Base-by-base conservation (phyloP, 306 rosid species). In the Acacia melanoxylon region DNA sequence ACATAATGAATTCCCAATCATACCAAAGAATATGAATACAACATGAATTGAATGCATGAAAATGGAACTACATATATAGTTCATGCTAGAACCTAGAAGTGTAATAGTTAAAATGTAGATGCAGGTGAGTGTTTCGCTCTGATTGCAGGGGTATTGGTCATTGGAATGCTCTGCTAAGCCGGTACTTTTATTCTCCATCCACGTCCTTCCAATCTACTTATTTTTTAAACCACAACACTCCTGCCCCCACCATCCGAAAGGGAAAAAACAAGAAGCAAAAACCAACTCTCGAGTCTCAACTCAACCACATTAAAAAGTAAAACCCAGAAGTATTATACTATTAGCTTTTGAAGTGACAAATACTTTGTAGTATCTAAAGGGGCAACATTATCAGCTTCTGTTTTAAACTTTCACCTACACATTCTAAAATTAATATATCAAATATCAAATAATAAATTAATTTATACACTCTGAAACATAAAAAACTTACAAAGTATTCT, bases 401-500 rank as follows among this genome's bases (percentile, higher is more conserved):
- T 75, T 74, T 35, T 46, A 19, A 40, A 62, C 74, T 12, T 65
- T 37, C 67, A 80, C 71, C 31, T 11, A 40, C 8, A 68, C 58
- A 76, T 37, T 78, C 78, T 25, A 59, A 54, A 54, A 62, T 42
- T 51, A 54, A 79, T 4, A 48, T 14, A n/a, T n/a, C 22, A 54
- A 52, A 42, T 42, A n/a, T 22, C 37, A 52, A 75, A 31, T 59
- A 22, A 54, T 45, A 59, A 59, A 24, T 68, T 74, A 61, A 24
- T 74, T 45, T 78, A 70, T 67, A 66, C 78, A 20, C 72, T 19
- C 29, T 52, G 48, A 48, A 58, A 70, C 27, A 68, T 48, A 40
- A 48, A 61, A 45, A 78, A 91, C 99, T 93, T 84, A 93, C 99
- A 49, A 84, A 93, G 87, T 93, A 91, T 81, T 93, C 97, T 84